Conservation (phyloP, 805 yeast species). For the Wickerhamomyces queroliae region DNA sequence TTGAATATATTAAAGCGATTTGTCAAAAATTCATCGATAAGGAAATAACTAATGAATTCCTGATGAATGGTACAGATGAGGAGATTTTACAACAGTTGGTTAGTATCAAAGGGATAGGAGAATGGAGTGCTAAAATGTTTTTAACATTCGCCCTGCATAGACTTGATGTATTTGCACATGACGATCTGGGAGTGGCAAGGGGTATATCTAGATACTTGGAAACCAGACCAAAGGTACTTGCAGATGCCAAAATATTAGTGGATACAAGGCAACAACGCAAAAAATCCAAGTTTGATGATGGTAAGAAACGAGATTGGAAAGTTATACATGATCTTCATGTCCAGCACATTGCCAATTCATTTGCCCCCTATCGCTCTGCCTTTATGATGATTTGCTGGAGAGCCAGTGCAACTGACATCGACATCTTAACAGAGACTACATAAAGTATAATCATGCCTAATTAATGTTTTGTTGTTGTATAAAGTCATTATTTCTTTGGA, state of each 20-base stretch:
- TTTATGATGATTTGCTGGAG: conserved; percentile 77
- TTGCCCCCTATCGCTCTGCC: conserved; percentile 60
- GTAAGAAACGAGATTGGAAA: conserved; percentile 56
- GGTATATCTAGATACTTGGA: conserved; percentile 66
- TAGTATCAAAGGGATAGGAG: conserved; percentile 64
- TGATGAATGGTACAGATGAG: conserved; percentile 33
- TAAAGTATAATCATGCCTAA: too few relatives aligned
- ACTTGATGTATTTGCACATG: conserved; percentile 66
- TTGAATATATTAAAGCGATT: conserved; percentile 52
- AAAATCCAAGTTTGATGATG: conserved; percentile 28
- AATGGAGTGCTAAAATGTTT: conserved; percentile 91
- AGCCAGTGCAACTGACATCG: conserved; percentile 51
- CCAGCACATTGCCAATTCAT: conserved; percentile 48
- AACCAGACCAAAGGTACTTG: conserved; percentile 42
- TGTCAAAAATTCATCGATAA: conserved; percentile 43
- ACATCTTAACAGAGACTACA: conserved; percentile 12
- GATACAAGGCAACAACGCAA: conserved; percentile 27
- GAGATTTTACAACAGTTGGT: conserved; percentile 44
- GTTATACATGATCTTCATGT: conserved; percentile 56
- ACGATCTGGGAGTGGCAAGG: conserved; percentile 80
- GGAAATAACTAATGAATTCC: conserved; percentile 29
- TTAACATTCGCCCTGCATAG: conserved; percentile 61
- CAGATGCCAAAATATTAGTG: conserved; percentile 37
- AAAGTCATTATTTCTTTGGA: conserved; percentile 15
- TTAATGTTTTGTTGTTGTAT: too few relatives aligned